Conservation (phyloP, 441 rosid genomes). For the Pelargonium myrrhifolium region DNA sequence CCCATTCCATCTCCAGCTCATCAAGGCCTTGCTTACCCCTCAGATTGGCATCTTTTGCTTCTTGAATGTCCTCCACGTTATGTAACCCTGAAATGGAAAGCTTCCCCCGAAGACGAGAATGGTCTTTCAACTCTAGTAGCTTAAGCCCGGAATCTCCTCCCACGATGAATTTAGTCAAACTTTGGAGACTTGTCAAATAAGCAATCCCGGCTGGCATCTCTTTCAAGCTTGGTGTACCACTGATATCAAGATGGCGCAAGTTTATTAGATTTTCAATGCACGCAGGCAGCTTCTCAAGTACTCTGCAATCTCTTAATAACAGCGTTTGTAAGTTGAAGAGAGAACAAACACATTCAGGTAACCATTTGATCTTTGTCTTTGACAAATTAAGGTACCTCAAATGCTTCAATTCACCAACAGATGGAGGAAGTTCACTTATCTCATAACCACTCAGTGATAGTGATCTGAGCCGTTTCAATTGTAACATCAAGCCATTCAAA, state of each 20-base stretch:
- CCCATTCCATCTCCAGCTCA: slow-evolving; percentile 17
- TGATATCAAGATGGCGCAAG: slow-evolving; percentile 9
- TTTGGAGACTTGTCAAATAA: not conserved
- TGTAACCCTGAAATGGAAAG: slow-evolving; percentile 17
- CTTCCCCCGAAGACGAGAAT: slow-evolving; percentile 15
- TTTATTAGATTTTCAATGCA: slow-evolving; percentile 6
- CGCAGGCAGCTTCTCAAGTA: not conserved
- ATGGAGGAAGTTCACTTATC: not conserved
- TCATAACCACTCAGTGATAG: not conserved
- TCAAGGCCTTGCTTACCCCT: slow-evolving; percentile 16
- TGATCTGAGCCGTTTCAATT: slow-evolving; percentile 5
- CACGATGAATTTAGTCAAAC: slow-evolving; percentile 14
- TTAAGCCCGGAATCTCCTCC: slow-evolving; percentile 9
- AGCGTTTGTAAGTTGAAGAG: slow-evolving; percentile 13
- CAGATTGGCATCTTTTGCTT: slow-evolving; percentile 18
- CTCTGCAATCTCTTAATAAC: not conserved
- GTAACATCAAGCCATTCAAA: not conserved
- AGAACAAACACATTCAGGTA: not conserved
- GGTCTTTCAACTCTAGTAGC: slow-evolving; percentile 16
- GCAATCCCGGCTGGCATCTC: slow-evolving; percentile 11
- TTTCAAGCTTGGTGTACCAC: not conserved
- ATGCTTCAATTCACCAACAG: slow-evolving; percentile 10
- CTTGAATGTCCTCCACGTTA: slow-evolving; percentile 16
- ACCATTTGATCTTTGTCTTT: not conserved
- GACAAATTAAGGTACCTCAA: slow-evolving; percentile 16